Evolutionary conservation across 371 early-diverging fungal species (phyloP).

Genomic region (Lichtheimia ornata): DNA sequence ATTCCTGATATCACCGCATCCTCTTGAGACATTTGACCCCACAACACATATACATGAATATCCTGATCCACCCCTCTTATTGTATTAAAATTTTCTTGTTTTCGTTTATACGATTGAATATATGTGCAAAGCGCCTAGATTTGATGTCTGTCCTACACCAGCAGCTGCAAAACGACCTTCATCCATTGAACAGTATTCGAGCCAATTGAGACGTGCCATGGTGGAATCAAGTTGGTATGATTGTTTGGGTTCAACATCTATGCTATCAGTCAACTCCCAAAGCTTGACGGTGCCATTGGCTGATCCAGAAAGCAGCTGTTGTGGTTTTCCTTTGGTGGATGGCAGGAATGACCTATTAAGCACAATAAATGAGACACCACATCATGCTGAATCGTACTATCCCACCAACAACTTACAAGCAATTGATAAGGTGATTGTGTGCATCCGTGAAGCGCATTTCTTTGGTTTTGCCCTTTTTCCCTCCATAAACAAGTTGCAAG

Average conservation of each 20-base stretch:
- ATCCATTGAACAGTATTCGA: slow-evolving; percentile 13
- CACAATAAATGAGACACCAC: not conserved
- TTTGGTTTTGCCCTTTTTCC: slow-evolving; percentile 8
- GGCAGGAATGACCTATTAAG: slow-evolving; percentile 17
- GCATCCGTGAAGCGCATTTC: slow-evolving; percentile 28
- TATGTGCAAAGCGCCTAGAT: slow-evolving; percentile 18
- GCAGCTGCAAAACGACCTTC: slow-evolving; percentile 14
- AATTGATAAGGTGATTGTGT: slow-evolving; percentile 40
- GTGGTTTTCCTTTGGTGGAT: slow-evolving; percentile 2
- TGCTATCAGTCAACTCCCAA: slow-evolving; percentile 13
- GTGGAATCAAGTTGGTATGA: slow-evolving; percentile 15
- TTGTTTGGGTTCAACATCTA: not conserved
- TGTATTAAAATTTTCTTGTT: not conserved
- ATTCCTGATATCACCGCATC: not conserved
- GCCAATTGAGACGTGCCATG: slow-evolving; percentile 17
- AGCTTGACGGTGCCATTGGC: slow-evolving; percentile 21
- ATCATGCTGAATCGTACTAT: not conserved
- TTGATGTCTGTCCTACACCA: slow-evolving; percentile 12
- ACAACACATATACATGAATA: not conserved
- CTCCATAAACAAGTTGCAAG: slow-evolving; percentile 19
- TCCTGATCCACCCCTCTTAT: not conserved
- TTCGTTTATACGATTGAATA: slow-evolving; percentile 14
- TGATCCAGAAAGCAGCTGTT: slow-evolving; percentile 23
- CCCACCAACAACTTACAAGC: slow-evolving; percentile 29
- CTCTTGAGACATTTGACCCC: not conserved